Evolutionary conservation across 805 yeast genomes (phyloP).

Genomic region (Wickerhamiella azyma): DNA sequence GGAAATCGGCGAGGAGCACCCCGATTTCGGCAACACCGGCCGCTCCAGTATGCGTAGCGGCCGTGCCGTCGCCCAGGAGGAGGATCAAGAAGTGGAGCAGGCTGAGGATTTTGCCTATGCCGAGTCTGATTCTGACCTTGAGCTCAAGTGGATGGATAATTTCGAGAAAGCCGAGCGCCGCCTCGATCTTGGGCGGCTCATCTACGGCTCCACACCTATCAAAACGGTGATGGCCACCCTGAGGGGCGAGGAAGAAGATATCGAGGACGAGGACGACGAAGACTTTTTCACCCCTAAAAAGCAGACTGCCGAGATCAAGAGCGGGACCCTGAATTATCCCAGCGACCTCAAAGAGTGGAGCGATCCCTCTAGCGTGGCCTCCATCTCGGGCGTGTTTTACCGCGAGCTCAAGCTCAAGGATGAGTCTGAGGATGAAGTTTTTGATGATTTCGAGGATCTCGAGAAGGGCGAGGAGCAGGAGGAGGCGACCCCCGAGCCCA

Average conservation of each 20-base stretch:
- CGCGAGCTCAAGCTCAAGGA: conserved; percentile 24
- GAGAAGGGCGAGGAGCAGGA: conserved; percentile 24
- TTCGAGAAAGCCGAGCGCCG: conserved; percentile 25
- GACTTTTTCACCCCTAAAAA: conserved; percentile 22
- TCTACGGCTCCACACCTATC: conserved; percentile 32
- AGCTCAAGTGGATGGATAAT: conserved; percentile 17
- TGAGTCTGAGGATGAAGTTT: conserved; percentile 21
- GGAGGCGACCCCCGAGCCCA: conserved; percentile 22
- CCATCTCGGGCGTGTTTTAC: conserved; percentile 18
- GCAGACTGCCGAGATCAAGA: conserved; percentile 1
- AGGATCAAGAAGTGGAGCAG: conserved; percentile 18
- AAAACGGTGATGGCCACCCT: conserved; percentile 25
- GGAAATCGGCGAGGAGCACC: conserved; percentile 23
- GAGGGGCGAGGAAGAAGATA: conserved; percentile 20
- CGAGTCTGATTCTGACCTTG: conserved; percentile 16
- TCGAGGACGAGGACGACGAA: conserved; percentile 25
- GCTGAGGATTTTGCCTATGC: conserved; percentile 15
- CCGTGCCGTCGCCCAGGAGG: conserved; percentile 31
- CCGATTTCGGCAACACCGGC: conserved; percentile 35
- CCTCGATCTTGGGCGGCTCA: conserved; percentile 73
- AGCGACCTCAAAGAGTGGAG: conserved; percentile 16
- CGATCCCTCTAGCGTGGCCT: conserved; percentile 19
- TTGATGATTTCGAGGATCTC: conserved; percentile 25
- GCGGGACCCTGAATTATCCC: conserved; percentile 20
- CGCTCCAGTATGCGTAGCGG: conserved; percentile 52